Evolutionary conservation across 768 basidiomycete genomes (phyloP), one percentile per base, ranked within the genome.

Genomic region (Astraeus odoratus): DNA sequence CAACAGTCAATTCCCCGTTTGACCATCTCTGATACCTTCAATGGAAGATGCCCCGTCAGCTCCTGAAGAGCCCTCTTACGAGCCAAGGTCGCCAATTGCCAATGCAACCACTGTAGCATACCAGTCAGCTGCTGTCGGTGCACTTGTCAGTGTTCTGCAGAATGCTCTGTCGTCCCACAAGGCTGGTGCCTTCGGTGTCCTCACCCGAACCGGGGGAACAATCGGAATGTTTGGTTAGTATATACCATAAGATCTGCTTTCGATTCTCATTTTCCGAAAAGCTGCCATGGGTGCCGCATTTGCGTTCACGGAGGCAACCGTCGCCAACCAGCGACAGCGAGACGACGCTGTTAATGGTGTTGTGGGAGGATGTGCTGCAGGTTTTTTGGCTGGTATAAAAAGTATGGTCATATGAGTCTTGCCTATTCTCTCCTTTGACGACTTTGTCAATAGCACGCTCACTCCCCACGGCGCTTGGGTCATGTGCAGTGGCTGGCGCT

Each of bases 231-330:
- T 96, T 58, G 86, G 94, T 96, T 43, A 56, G 83, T 70, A 18
- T 9, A 19, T 33, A 39, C 8, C 34, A 42, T 19, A 43, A 19
- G 19, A 29, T 16, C 2, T 3, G 8, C 22, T 26, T 25, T 22
- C 24, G 35, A 6, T 15, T 13, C 18, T 22, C 39, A 42, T n/a
- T 44, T 20, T 27, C 44, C 47, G 29, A 44, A 43, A 44, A 96
- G 93, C 88, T 56, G 90, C 86, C 18, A 88, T 95, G 81, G 93
- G 88, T 22, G 82, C 81, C 49, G 75, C 86, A 4, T 97, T 87
- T 59, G 86, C 88, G 8, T 76, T 85, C 53, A 86, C 87, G 1
- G 89, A 95, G 62, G 72, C 87, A 5, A 67, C 74, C 23, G 79
- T 88, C 18, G 88, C 89, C 44, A 97, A 97, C 65, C 68, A 80